phyloP scores from a whole-genome alignment of 768 basidiomycete species.

The Leccinum barrowsii region DNA sequence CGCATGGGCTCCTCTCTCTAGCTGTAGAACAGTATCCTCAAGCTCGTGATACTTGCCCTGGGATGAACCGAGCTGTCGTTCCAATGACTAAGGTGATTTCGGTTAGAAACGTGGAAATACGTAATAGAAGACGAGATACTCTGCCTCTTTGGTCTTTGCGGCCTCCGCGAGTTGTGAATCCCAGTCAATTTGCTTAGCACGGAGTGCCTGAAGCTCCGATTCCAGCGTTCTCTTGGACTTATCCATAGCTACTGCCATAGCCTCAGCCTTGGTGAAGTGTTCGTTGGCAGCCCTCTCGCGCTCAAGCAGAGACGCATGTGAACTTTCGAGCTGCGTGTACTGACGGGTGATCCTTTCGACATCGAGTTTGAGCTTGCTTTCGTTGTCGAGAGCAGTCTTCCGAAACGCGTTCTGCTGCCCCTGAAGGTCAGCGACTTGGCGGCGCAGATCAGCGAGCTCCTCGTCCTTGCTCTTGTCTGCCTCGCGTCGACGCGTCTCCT shows the following conservation, averaged over 20 bases:
- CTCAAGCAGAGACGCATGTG: slow-evolving; percentile 62
- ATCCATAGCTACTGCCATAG: slow-evolving; percentile 54
- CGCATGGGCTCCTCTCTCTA: slow-evolving; percentile 77
- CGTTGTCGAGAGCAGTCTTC: slow-evolving; percentile 54
- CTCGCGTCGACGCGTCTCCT: slow-evolving; percentile 80
- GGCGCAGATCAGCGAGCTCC: slow-evolving; percentile 72
- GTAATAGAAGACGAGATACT: slow-evolving; percentile 10
- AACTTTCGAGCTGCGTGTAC: slow-evolving; percentile 53
- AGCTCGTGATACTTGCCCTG: slow-evolving; percentile 79
- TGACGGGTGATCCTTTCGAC: slow-evolving; percentile 63
- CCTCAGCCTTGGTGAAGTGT: slow-evolving; percentile 47
- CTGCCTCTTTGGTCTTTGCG: slow-evolving; percentile 70
- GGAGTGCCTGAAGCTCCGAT: slow-evolving; percentile 69
- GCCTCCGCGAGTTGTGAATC: slow-evolving; percentile 63
- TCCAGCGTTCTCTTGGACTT: slow-evolving; percentile 65
- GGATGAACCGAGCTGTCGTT: slow-evolving; percentile 69
- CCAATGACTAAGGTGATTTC: slow-evolving; percentile 50
- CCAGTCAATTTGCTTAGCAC: slow-evolving; percentile 62
- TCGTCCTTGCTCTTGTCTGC: slow-evolving; percentile 85
- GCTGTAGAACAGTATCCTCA: slow-evolving; percentile 82
- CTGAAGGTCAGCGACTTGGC: slow-evolving; percentile 57
- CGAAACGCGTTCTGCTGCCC: slow-evolving; percentile 66
- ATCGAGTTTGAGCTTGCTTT: slow-evolving; percentile 75
- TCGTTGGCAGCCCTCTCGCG: slow-evolving; percentile 52
- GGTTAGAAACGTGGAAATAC: neutral